A percentile compares a stretch with the other conserved stretches of the same genome.
Evolutionary conservation across 768 basidiomycete genomes (phyloP).

Genomic region (Podaxis sp.): DNA sequence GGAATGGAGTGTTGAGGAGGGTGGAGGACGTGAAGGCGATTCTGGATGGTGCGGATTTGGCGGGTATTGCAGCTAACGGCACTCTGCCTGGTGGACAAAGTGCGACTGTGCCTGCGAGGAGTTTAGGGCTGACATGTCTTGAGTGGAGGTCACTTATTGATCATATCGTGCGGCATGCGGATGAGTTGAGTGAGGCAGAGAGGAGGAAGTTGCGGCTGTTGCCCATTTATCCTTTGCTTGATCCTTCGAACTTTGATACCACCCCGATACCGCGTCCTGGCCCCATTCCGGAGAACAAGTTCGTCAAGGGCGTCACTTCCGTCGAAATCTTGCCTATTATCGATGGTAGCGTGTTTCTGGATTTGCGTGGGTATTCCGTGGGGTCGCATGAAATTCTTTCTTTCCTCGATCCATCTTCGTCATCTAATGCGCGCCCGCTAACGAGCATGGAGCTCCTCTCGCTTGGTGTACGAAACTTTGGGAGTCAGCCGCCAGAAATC

Average conservation of each 20-base stretch:
- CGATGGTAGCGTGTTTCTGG: slow-evolving; percentile 6
- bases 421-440: neutral
- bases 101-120: neutral
- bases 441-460: neutral
- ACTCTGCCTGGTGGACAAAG: neutral
- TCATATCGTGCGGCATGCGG: neutral
- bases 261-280: neutral
- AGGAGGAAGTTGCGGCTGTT: slow-evolving; percentile 4
- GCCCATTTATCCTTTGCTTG: slow-evolving; percentile 10
- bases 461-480: neutral
- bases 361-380: neutral
- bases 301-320: neutral
- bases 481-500: slow-evolving; percentile 7
- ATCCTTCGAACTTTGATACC: neutral
- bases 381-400: slow-evolving; percentile 1
- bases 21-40: slow-evolving; percentile 6
- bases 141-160: slow-evolving; percentile 9
- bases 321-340: slow-evolving; percentile 10
- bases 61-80: neutral
- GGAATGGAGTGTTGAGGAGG: neutral
- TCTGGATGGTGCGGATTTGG: neutral
- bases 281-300: slow-evolving; percentile 7
- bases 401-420: neutral
- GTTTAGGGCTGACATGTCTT: slow-evolving; percentile 2
- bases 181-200: neutral